phyloP scores from a whole-genome alignment of 1,139 yeast species.

The Petasospora rhodanensis region DNA sequence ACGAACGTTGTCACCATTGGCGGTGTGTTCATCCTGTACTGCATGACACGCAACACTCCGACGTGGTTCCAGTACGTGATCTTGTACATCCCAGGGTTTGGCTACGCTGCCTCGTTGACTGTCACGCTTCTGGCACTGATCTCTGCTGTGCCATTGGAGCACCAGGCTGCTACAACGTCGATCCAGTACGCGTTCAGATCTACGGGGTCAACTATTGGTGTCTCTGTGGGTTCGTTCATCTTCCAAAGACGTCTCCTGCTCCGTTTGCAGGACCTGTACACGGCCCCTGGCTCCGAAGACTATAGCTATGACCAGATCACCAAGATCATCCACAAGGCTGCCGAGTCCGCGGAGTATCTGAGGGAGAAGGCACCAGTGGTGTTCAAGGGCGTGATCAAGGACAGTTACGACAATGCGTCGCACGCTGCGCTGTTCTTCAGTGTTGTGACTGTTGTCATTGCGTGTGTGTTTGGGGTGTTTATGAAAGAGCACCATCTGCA shows the following conservation, averaged over 20 bases:
- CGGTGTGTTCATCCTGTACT: constrained; percentile 37
- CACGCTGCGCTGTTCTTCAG: constrained; percentile 47
- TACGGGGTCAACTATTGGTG: constrained; percentile 70
- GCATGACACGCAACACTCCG: constrained; percentile 16
- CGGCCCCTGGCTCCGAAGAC: constrained; percentile 35
- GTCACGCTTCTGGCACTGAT: constrained; percentile 58
- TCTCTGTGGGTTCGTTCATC: constrained; percentile 60
- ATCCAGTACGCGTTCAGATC: constrained; percentile 75
- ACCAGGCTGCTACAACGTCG: constrained; percentile 69
- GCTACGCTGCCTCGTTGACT: constrained; percentile 56
- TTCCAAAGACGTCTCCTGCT: constrained; percentile 41
- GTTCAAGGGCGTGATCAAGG: constrained; percentile 41
- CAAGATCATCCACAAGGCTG: constrained; percentile 45
- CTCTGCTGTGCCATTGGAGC: constrained; percentile 53
- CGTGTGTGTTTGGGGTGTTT: constrained; percentile 26
- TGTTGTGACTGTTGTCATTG: constrained; percentile 34
- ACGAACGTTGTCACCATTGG: constrained; percentile 39
- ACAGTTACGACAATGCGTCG: constrained; percentile 43
- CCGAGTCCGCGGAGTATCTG: constrained; percentile 53
- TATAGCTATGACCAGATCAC: constrained; percentile 33
- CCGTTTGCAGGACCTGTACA: constrained; percentile 27
- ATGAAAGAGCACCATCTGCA: constrained; percentile 27
- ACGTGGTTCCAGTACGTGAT: constrained; percentile 21
- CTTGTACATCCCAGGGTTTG: constrained; percentile 44
- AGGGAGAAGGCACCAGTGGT: constrained; percentile 45